A percentile compares a stretch with the other conserved stretches of the same genome.
Evolutionary conservation across 305 asterid species (phyloP).

Genomic region (Rubia peregrina): DNA sequence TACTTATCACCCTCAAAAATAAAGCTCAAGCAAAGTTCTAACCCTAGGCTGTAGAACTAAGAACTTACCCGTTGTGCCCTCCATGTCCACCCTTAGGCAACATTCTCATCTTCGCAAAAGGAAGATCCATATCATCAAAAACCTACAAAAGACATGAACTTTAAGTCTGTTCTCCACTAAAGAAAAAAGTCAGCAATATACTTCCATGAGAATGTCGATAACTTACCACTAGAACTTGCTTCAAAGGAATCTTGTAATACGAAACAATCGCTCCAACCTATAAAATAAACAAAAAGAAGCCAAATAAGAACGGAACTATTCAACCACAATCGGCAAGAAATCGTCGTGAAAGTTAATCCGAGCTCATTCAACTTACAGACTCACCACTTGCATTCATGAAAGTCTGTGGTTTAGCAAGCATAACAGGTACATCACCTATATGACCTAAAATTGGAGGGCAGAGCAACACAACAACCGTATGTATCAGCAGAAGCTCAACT

Average conservation of each 20-base stretch:
- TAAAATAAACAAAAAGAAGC: background rate
- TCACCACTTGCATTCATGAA: conserved; percentile 99
- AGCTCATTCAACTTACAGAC: conserved; percentile 81
- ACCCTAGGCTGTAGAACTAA: background rate
- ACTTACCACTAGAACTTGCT: conserved; percentile 89
- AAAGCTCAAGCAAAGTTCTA: background rate
- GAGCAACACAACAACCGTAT: background rate
- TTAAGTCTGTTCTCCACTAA: background rate
- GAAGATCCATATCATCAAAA: conserved; percentile 89
- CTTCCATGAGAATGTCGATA: conserved; percentile 10
- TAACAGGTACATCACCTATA: conserved; percentile 79
- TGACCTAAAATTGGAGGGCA: conserved; percentile 41
- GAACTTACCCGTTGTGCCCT: conserved; percentile 86
- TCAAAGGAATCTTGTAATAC: conserved; percentile 77
- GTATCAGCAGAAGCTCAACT: conserved; percentile 6
- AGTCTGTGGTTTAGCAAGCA: conserved; percentile 93
- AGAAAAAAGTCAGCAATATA: background rate
- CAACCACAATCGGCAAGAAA: background rate
- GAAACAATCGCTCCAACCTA: conserved; percentile 25
- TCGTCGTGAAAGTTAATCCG: background rate
- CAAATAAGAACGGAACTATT: background rate
- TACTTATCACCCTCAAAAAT: background rate
- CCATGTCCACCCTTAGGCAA: conserved; percentile 99
- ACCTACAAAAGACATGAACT: conserved; percentile 35
- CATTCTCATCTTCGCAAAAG: conserved; percentile 75